phyloP scores from a whole-genome alignment of 179 eudicot species.

The Silene coronaria region DNA sequence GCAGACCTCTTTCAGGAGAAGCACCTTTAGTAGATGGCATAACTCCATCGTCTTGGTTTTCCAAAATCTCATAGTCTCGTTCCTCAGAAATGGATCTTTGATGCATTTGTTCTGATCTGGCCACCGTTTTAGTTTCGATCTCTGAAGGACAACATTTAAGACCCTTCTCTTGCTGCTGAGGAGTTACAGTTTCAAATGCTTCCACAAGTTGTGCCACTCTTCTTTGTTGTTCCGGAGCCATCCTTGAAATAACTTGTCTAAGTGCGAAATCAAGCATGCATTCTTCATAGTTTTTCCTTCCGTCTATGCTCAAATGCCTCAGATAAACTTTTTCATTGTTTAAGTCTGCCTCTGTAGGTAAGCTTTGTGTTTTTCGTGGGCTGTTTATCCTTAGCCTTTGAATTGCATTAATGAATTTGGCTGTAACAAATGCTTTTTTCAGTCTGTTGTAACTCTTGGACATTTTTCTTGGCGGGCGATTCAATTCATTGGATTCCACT shows the following conservation, averaged over 20 bases:
- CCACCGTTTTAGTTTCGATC: constrained; percentile 12
- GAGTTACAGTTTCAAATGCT: constrained; percentile 89
- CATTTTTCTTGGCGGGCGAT: constrained; percentile 26
- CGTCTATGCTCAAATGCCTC: constrained; percentile 49
- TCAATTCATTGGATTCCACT: constrained; percentile 22
- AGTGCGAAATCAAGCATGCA: constrained; percentile 98
- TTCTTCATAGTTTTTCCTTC: constrained; percentile 60
- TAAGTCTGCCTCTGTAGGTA: constrained; percentile 22
- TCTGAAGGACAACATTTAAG: constrained; percentile 9
- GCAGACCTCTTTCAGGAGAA: constrained; percentile 8
- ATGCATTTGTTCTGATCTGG: constrained; percentile 9
- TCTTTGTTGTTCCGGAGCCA: constrained; percentile 53
- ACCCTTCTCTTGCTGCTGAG: constrained; percentile 31
- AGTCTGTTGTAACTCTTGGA: constrained; percentile 62
- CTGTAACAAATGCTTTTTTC: constrained; percentile 49
- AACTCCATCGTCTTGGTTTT: constrained; percentile 19
- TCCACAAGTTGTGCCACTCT: constrained; percentile 71
- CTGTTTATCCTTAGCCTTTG: constrained; percentile 50
- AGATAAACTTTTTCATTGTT: constrained; percentile 49
- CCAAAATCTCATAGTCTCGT: constrained; percentile 5
- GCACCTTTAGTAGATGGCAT: not conserved
- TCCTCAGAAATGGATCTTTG: constrained; percentile 15
- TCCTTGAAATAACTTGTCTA: constrained; percentile 59
- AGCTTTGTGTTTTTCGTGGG: constrained; percentile 27
- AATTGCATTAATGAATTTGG: constrained; percentile 74